These are phyloP conservation scores for Eimeria acervulina DNA, from an alignment of 169 alveolate genomes.

Conservation along the genomic window DNA sequence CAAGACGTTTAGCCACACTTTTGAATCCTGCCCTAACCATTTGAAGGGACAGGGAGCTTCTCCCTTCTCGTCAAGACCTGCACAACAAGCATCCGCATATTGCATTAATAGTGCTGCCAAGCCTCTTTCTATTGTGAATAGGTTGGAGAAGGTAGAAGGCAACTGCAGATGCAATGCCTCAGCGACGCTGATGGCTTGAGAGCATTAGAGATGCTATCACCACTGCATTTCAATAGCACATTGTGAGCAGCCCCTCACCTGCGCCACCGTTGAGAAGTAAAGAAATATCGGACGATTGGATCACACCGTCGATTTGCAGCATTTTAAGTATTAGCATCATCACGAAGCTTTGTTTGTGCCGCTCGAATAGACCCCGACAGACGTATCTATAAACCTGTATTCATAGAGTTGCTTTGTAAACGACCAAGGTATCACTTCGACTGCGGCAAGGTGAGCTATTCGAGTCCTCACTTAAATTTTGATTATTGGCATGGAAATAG, in stretches of 20 bases:
- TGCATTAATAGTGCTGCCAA: not conserved
- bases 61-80: constrained; percentile 92
- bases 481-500: not conserved
- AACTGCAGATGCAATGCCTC: not conserved
- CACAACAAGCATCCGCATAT: not conserved
- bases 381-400: constrained; percentile 95
- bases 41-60: constrained; percentile 92
- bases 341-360: constrained; percentile 97
- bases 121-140: not conserved
- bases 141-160: not conserved
- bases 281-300: constrained; percentile 94
- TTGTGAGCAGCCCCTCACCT: constrained; percentile 57
- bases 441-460: not conserved
- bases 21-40: constrained; percentile 92
- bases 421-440: not conserved
- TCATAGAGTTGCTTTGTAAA: constrained; percentile 51
- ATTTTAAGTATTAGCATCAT: constrained; percentile 96
- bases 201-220: not conserved
- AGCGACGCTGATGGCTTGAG: not conserved
- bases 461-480: not conserved
- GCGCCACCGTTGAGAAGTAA: constrained; percentile 96
- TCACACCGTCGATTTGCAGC: constrained; percentile 93
- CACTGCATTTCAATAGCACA: not conserved
- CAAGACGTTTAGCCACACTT: constrained; percentile 95
- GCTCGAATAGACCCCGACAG: constrained; percentile 98